Evolutionary conservation across 1,139 yeast species (phyloP).

Genomic region (Torulaspora pretoriensis): DNA sequence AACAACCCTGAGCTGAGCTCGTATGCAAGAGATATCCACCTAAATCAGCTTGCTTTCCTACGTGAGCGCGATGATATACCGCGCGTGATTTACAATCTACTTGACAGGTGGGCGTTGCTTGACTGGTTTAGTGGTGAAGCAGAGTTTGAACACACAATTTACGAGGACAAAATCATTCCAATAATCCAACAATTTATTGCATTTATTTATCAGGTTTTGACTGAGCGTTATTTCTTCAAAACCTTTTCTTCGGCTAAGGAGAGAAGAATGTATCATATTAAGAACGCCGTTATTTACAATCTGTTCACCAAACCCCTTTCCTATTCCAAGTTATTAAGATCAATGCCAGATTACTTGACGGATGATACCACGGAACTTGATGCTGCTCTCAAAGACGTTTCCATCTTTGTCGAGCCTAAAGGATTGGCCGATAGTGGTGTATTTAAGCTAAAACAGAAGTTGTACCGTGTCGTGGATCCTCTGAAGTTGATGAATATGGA

Average conservation of each 20-base stretch:
- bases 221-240: slow-evolving; percentile 51
- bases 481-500: slow-evolving; percentile 34
- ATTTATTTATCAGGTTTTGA: slow-evolving; percentile 53
- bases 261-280: slow-evolving; percentile 34
- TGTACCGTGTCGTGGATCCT: slow-evolving; percentile 44
- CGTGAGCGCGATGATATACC: slow-evolving; percentile 42
- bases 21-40: slow-evolving; percentile 51
- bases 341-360: slow-evolving; percentile 39
- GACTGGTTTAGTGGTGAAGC: slow-evolving; percentile 48
- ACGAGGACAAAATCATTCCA: slow-evolving; percentile 53
- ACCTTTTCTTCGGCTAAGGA: slow-evolving; percentile 32
- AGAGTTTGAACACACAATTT: slow-evolving; percentile 43
- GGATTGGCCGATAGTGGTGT: slow-evolving; percentile 55
- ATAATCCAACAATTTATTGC: slow-evolving; percentile 52
- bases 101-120: slow-evolving; percentile 59
- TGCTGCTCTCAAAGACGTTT: slow-evolving; percentile 43
- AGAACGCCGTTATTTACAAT: slow-evolving; percentile 43
- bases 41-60: slow-evolving; percentile 53
- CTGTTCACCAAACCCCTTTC: slow-evolving; percentile 53
- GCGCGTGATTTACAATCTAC: slow-evolving; percentile 45
- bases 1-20: slow-evolving; percentile 36
- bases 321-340: slow-evolving; percentile 46
- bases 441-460: slow-evolving; percentile 46
- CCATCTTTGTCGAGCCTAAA: slow-evolving; percentile 50
- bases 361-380: slow-evolving; percentile 39